A percentile compares a stretch with the other conserved stretches of the same genome.
These are phyloP conservation scores for Monilinia aucupariae DNA, from an alignment of 2,329 filamentous ascomycete species.

Conservation along the genomic window DNA sequence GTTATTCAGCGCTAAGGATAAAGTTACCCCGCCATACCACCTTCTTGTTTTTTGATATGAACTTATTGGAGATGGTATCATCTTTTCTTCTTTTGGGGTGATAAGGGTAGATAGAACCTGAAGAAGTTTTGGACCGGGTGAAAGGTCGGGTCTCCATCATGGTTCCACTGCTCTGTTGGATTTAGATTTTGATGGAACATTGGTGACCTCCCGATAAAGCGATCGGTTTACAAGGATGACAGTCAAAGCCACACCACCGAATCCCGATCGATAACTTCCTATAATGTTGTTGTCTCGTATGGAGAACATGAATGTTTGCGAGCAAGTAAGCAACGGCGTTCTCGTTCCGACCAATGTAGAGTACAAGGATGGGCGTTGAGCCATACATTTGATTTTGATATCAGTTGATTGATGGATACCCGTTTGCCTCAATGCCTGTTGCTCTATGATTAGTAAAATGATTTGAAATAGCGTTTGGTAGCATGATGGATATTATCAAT, in stretches of 20 bases:
- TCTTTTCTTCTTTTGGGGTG: neutral
- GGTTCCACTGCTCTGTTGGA: neutral
- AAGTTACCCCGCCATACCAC: conserved; percentile 7
- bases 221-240: neutral
- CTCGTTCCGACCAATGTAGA: neutral
- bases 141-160: neutral
- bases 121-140: neutral
- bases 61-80: neutral
- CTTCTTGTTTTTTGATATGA: neutral
- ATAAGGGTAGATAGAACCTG: neutral
- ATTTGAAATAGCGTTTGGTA: neutral
- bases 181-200: neutral
- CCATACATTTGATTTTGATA: neutral
- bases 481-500: neutral
- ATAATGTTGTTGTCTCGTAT: neutral
- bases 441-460: neutral
- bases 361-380: neutral
- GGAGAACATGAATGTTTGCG: neutral
- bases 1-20: neutral
- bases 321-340: neutral
- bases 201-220: neutral
- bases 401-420: neutral
- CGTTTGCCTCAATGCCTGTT: neutral
- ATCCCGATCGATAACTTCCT: neutral
- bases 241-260: neutral